Evolutionary conservation across 305 asterid genomes (phyloP).

Genomic region (Coffea humblotiana): DNA sequence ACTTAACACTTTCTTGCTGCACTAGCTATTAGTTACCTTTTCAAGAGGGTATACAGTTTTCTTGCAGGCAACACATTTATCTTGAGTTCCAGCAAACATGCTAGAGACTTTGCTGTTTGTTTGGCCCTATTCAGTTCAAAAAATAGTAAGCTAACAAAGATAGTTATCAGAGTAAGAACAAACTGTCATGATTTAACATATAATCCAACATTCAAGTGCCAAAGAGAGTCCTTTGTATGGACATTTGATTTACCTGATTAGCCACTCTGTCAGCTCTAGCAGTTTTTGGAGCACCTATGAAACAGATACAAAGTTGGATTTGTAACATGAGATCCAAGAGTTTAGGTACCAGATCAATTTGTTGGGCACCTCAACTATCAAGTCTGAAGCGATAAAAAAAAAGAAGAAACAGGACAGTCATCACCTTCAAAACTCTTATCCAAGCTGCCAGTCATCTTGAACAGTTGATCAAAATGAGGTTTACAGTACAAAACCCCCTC

Average conservation of each 20-base stretch:
- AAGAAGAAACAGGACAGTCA: neutral
- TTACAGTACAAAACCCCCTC: slow-evolving; percentile 79
- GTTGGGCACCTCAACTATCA: neutral
- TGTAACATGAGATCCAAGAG: neutral
- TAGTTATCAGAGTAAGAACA: neutral
- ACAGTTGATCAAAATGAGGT: slow-evolving; percentile 81
- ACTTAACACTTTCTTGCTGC: neutral
- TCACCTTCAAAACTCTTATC: slow-evolving; percentile 82
- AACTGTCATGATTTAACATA: neutral
- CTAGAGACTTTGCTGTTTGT: slow-evolving; percentile 57
- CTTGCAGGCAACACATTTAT: slow-evolving; percentile 77
- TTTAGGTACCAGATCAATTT: neutral
- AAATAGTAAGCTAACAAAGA: too few relatives aligned
- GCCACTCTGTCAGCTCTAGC: slow-evolving; percentile 47
- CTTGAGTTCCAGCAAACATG: slow-evolving; percentile 75
- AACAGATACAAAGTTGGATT: slow-evolving; percentile 10
- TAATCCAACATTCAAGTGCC: neutral
- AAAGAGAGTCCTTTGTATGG: neutral
- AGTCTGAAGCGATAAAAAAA: neutral
- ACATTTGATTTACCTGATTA: slow-evolving; percentile 34
- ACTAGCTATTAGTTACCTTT: slow-evolving; percentile 43
- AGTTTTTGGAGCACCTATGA: slow-evolving; percentile 58
- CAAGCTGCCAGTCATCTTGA: slow-evolving; percentile 88
- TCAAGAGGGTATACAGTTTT: slow-evolving; percentile 82
- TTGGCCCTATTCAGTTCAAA: slow-evolving; percentile 28